Evolutionary conservation across 2,329 filamentous ascomycete genomes (phyloP).

Genomic region (Rhynchosporium graminicola): DNA sequence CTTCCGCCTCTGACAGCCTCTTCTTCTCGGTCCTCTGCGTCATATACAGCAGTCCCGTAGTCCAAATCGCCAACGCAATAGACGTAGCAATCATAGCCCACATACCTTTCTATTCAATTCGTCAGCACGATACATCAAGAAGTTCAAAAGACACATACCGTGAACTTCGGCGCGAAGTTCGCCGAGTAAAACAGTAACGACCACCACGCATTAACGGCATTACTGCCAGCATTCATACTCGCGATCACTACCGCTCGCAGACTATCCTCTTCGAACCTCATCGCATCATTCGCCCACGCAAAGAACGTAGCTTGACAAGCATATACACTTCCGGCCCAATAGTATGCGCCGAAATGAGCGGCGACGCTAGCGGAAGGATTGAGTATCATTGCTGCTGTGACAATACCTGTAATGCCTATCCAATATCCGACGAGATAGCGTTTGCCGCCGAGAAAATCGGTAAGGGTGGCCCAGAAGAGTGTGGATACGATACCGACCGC

Average conservation of each 20-base stretch:
- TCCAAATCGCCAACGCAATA: slow-evolving; percentile 62
- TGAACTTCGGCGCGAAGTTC: slow-evolving; percentile 58
- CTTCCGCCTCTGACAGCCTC: slow-evolving; percentile 21
- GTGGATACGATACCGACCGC: slow-evolving; percentile 55
- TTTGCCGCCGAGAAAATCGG: slow-evolving; percentile 63
- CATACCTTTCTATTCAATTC: slow-evolving; percentile 58
- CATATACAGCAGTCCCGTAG: slow-evolving; percentile 52
- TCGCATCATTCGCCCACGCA: slow-evolving; percentile 65
- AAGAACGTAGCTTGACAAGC: slow-evolving; percentile 75
- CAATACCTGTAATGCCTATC: slow-evolving; percentile 64
- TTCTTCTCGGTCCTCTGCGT: slow-evolving; percentile 44
- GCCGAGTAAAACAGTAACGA: slow-evolving; percentile 70
- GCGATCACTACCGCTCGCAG: slow-evolving; percentile 67
- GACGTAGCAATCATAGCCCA: slow-evolving; percentile 70
- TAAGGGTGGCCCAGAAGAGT: slow-evolving; percentile 68
- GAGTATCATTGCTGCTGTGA: slow-evolving; percentile 63
- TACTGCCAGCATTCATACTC: slow-evolving; percentile 70
- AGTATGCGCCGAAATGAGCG: slow-evolving; percentile 66
- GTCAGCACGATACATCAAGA: not conserved
- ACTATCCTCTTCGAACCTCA: slow-evolving; percentile 63
- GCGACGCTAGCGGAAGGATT: slow-evolving; percentile 43
- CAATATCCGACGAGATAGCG: slow-evolving; percentile 68
- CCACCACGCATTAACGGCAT: slow-evolving; percentile 74
- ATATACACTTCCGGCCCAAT: slow-evolving; percentile 70
- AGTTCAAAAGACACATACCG: slow-evolving; percentile 23